These are phyloP conservation scores for Mediolabrus comicus DNA, from an alignment of 108 stramenopile species.

Conservation along the genomic window DNA sequence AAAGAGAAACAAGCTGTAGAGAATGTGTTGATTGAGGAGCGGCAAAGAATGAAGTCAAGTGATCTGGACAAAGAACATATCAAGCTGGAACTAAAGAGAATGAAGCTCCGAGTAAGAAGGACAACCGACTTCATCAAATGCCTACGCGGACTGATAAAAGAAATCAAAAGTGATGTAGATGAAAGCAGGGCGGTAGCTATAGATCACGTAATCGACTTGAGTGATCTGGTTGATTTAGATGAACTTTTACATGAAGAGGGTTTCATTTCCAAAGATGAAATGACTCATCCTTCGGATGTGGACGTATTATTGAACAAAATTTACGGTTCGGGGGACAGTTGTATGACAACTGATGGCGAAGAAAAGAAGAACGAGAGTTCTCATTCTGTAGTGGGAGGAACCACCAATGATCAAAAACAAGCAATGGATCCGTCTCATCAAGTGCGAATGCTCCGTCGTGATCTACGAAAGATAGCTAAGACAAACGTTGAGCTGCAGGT, in stretches of 20 bases:
- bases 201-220: background rate
- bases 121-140: background rate
- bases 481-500: background rate
- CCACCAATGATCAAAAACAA: background rate
- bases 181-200: background rate
- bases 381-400: background rate
- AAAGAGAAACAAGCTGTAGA: background rate
- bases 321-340: background rate
- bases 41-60: background rate
- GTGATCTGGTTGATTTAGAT: background rate
- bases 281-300: background rate
- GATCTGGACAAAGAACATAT: background rate
- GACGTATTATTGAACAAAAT: background rate
- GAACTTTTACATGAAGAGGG: background rate
- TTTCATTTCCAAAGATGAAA: constrained; percentile 6
- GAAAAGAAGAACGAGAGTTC: too few species aligned
- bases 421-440: background rate
- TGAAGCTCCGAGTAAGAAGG: background rate
- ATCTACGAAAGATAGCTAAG: background rate
- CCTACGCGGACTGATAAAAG: background rate
- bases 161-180: background rate
- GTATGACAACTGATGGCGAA: background rate
- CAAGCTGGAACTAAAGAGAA: background rate
- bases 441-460: background rate
- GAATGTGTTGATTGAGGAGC: background rate